These are phyloP conservation scores for Trichosporon faecale DNA, from an alignment of 1,284 basidiomycete species.

Conservation along the genomic window DNA sequence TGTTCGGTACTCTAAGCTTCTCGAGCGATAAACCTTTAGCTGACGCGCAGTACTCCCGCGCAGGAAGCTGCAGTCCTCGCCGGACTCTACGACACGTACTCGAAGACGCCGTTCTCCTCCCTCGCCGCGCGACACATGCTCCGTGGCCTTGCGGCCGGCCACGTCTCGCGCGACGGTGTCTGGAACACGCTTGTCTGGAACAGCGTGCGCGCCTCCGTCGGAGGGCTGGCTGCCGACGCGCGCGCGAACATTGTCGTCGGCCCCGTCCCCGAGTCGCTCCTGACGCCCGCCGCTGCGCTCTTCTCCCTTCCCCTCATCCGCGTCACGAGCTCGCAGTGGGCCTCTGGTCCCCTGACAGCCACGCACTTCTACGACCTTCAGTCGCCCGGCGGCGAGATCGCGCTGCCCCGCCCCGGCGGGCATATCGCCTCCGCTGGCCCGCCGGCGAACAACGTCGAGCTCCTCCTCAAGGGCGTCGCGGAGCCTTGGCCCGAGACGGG, in stretches of 20 bases:
- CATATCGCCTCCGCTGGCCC: conserved; percentile 40
- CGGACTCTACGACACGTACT: conserved; percentile 29
- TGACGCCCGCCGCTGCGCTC: conserved; percentile 38
- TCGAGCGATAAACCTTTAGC: neutral
- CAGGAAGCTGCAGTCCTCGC: conserved; percentile 37
- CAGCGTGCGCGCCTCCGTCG: conserved; percentile 28
- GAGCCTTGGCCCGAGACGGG: conserved; percentile 18
- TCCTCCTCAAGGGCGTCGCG: conserved; percentile 35
- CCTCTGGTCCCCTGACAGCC: conserved; percentile 41
- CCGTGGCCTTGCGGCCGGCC: conserved; percentile 34
- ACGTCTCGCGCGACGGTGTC: conserved; percentile 33
- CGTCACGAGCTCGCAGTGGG: conserved; percentile 31
- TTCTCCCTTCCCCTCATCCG: conserved; percentile 45
- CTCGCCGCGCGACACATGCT: conserved; percentile 41
- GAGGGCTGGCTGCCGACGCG: conserved; percentile 32
- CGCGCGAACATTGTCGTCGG: conserved; percentile 42
- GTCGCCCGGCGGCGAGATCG: conserved; percentile 20
- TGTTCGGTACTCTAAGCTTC: neutral
- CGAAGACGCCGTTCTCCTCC: conserved; percentile 28
- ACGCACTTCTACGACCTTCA: conserved; percentile 48
- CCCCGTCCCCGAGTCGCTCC: conserved; percentile 26
- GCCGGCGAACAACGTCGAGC: conserved; percentile 47
- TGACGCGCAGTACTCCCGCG: conserved; percentile 26
- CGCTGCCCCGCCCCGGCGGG: conserved; percentile 16
- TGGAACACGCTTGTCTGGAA: conserved; percentile 39